Evolutionary conservation across 2,329 filamentous ascomycete genomes (phyloP).

Genomic region (Hortaea sp.): DNA sequence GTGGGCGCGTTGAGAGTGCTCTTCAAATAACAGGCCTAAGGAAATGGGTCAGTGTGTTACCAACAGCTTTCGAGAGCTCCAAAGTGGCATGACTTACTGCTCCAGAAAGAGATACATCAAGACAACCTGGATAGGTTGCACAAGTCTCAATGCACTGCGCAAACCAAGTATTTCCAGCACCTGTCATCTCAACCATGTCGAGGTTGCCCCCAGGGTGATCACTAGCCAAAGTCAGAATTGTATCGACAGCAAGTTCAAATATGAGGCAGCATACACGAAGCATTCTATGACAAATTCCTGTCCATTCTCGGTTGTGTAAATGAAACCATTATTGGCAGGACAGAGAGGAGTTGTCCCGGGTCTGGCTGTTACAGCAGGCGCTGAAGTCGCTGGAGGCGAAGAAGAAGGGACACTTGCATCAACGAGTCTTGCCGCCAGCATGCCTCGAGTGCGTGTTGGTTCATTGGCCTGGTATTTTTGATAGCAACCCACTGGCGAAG

Average conservation of each 20-base stretch:
- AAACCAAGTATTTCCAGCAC: not conserved
- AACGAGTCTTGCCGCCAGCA: slow-evolving; percentile 1
- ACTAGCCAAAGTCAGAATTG: not conserved
- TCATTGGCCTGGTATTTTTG: not conserved
- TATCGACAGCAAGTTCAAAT: not conserved
- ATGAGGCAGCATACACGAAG: not conserved
- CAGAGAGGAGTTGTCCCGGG: not conserved
- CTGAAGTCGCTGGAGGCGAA: not conserved
- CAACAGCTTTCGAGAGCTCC: too few relatives aligned
- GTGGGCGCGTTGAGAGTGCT: slow-evolving; percentile 4
- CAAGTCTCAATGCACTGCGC: not conserved
- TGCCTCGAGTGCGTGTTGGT: not conserved
- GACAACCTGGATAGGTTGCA: not conserved
- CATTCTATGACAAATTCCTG: slow-evolving; percentile 1
- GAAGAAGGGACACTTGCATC: not conserved
- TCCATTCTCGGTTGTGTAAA: slow-evolving; percentile 1
- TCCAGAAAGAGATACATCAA: not conserved
- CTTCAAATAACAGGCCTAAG: slow-evolving; percentile 15
- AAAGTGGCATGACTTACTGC: not conserved
- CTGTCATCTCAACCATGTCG: not conserved
- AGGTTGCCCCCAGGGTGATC: slow-evolving; percentile 1
- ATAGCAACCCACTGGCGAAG: slow-evolving; percentile 7
- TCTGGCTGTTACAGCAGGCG: not conserved
- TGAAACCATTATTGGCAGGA: not conserved
- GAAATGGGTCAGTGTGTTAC: too few relatives aligned